Conservation (phyloP, 805 yeast species). For the Cyberlindnera lachancei region DNA sequence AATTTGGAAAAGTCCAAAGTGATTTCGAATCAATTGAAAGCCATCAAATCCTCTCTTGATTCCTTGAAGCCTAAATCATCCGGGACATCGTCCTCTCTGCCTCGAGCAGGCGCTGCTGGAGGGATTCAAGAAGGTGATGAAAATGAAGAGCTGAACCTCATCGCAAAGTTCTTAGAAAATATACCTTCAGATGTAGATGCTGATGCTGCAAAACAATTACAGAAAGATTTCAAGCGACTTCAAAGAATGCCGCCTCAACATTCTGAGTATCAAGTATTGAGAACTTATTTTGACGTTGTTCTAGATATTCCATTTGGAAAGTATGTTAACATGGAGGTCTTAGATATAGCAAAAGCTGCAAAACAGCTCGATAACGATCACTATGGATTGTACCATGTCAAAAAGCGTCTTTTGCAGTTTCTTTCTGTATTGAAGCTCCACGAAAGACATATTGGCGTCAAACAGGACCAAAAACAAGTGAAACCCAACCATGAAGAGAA, state of each 20-base stretch:
- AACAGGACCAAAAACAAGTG: slow-evolving; percentile 14
- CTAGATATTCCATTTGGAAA: slow-evolving; percentile 56
- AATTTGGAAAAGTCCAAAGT: slow-evolving; percentile 45
- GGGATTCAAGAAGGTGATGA: slow-evolving; percentile 9
- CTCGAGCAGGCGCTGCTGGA: slow-evolving; percentile 1
- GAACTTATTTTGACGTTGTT: slow-evolving; percentile 58
- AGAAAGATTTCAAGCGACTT: slow-evolving; percentile 48
- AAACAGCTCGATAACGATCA: slow-evolving; percentile 66
- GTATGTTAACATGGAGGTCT: slow-evolving; percentile 18
- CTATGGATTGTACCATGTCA: slow-evolving; percentile 67
- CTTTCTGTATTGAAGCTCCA: slow-evolving; percentile 65
- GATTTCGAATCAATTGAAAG: slow-evolving; percentile 47
- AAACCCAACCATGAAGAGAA: slow-evolving; percentile 9
- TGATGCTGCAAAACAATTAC: slow-evolving; percentile 34
- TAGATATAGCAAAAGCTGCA: slow-evolving; percentile 47
- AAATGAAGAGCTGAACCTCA: slow-evolving; percentile 32
- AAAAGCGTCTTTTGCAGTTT: slow-evolving; percentile 70
- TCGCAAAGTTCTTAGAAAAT: slow-evolving; percentile 25
- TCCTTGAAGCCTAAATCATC: slow-evolving; percentile 25
- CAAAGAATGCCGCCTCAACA: slow-evolving; percentile 44
- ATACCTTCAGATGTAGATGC: slow-evolving; percentile 25
- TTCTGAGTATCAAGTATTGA: slow-evolving; percentile 56
- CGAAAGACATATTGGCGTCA: too few species aligned
- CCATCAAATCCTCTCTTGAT: slow-evolving; percentile 42
- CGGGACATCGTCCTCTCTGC: neutral